These are phyloP conservation scores for Margaritispora aquatica DNA, from an alignment of 495 filamentous ascomycete species.

Conservation along the genomic window DNA sequence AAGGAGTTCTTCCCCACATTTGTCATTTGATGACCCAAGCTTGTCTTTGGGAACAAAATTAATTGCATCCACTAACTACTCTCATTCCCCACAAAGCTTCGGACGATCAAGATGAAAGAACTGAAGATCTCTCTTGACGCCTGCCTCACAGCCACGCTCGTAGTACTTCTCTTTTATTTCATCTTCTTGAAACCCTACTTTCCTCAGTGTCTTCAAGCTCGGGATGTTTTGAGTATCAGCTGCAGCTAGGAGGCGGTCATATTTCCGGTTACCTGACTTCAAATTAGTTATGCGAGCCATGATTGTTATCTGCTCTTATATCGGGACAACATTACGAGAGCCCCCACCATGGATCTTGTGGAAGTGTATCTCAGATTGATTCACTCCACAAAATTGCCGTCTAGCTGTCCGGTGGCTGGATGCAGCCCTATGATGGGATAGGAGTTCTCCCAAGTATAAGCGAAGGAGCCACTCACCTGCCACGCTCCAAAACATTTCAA, in stretches of 20 bases:
- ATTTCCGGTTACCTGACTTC: background rate
- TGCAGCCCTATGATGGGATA: too few relatives aligned
- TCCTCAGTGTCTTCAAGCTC: constrained; percentile 14
- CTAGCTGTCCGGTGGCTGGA: too few relatives aligned
- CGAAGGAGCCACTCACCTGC: constrained; percentile 6
- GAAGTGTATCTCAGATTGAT: too few relatives aligned
- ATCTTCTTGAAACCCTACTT: constrained; percentile 13
- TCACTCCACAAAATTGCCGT: too few relatives aligned
- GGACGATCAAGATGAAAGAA: constrained; percentile 10
- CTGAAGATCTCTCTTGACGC: constrained; percentile 14
- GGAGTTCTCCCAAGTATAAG: background rate
- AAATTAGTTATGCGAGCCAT: background rate
- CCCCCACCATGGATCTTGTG: too few relatives aligned
- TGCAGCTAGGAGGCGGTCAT: constrained; percentile 6
- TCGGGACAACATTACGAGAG: too few relatives aligned
- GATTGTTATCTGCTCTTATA: too few relatives aligned
- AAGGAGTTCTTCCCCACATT: too few relatives aligned
- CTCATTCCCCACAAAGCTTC: background rate
- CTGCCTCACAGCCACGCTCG: background rate
- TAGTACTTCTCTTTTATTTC: constrained; percentile 7
- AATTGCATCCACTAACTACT: background rate
- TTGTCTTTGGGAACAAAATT: background rate
- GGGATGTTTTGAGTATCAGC: constrained; percentile 16
- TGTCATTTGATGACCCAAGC: too few relatives aligned
- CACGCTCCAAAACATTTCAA: constrained; percentile 11